These are phyloP conservation scores for Talaromyces sp. DNA, from an alignment of 2,329 filamentous ascomycete species.

Conservation along the genomic window DNA sequence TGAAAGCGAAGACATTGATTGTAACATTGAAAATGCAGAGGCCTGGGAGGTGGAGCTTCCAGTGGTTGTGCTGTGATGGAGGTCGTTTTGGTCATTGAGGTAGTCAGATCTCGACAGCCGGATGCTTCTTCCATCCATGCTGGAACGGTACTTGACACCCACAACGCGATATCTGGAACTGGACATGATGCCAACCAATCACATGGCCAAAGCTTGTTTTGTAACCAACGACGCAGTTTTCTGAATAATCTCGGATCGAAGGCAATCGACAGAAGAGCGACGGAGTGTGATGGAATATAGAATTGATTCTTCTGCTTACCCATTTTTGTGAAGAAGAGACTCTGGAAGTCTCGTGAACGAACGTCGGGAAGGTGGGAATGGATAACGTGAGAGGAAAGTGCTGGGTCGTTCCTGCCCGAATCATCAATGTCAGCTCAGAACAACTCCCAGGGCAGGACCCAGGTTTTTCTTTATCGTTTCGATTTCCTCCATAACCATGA, in stretches of 20 bases:
- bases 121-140: conserved; percentile 13
- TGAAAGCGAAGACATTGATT: conserved; percentile 19
- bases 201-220: conserved; percentile 13
- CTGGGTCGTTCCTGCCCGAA: conserved; percentile 6
- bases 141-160: conserved; percentile 18
- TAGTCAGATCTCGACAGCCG: conserved; percentile 8
- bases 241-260: neutral
- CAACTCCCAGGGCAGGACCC: neutral
- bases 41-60: conserved; percentile 10
- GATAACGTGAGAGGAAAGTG: conserved; percentile 6
- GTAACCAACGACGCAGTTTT: neutral
- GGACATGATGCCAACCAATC: conserved; percentile 16
- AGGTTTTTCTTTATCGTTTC: neutral
- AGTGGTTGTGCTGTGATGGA: conserved; percentile 1
- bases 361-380: conserved; percentile 13
- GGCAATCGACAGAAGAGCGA: neutral
- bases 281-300: neutral
- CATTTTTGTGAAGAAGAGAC: conserved; percentile 14
- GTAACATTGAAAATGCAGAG: conserved; percentile 10
- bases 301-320: conserved; percentile 13
- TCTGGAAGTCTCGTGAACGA: conserved; percentile 15
- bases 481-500: neutral
- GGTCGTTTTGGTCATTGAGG: neutral
- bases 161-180: conserved; percentile 20
- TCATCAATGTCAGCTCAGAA: neutral